Evolutionary conservation across 805 yeast genomes (phyloP).

Genomic region (Metschnikowia hibisci): DNA sequence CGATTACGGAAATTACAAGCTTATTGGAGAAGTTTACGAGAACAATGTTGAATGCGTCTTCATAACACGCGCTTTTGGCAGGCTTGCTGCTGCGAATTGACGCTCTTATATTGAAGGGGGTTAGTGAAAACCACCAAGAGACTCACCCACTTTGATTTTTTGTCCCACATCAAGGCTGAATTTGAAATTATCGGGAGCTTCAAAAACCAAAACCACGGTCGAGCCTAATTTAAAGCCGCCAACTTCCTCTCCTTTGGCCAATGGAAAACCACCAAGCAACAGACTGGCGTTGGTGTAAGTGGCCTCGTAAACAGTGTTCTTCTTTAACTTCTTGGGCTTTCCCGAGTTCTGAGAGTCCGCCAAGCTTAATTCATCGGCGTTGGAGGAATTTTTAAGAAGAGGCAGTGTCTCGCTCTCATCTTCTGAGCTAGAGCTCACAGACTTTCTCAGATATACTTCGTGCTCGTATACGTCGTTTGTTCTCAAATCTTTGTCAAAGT

Average conservation of each 20-base stretch:
- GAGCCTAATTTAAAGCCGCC: constrained; percentile 97
- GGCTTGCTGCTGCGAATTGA: background rate
- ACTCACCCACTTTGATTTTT: constrained; percentile 79
- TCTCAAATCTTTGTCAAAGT: constrained; percentile 84
- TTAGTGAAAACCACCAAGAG: constrained; percentile 51
- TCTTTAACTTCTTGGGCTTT: constrained; percentile 43
- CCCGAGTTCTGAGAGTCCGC: constrained; percentile 4
- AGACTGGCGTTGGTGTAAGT: constrained; percentile 78
- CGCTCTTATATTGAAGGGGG: background rate
- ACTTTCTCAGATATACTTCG: constrained; percentile 30
- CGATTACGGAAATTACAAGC: too few relatives aligned
- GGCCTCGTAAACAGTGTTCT: constrained; percentile 90
- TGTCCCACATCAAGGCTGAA: constrained; percentile 72
- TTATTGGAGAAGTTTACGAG: too few relatives aligned
- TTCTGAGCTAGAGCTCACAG: constrained; percentile 5
- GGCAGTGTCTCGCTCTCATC: constrained; percentile 6
- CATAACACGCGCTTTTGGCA: too few relatives aligned
- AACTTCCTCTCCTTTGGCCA: constrained; percentile 87
- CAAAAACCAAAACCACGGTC: constrained; percentile 94
- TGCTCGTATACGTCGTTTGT: constrained; percentile 74
- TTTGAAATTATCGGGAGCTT: constrained; percentile 80
- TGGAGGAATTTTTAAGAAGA: constrained; percentile 10
- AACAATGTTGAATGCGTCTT: too few relatives aligned
- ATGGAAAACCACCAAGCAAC: constrained; percentile 79
- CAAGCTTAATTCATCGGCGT: background rate